A percentile compares a stretch with the other conserved stretches of the same genome.
These are phyloP conservation scores for Oenanthe javanica DNA, from an alignment of 140 eudicot species.

Conservation along the genomic window DNA sequence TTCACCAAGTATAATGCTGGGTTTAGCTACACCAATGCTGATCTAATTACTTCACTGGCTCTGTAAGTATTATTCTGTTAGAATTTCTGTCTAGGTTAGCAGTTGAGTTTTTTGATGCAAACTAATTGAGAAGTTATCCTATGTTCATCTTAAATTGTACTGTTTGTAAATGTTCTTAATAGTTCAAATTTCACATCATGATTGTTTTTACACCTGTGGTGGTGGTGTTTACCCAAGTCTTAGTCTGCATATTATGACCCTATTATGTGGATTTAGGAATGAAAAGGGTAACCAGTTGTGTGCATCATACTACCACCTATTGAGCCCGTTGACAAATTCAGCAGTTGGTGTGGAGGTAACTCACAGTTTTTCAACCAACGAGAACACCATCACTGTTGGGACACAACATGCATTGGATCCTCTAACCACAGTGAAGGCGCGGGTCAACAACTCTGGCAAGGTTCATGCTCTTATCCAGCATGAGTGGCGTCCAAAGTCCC, in stretches of 20 bases:
- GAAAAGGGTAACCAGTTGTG: conserved; percentile 45
- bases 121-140: neutral
- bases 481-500: conserved; percentile 52
- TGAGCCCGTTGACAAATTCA: conserved; percentile 48
- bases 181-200: neutral
- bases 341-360: conserved; percentile 45
- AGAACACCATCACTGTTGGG: conserved; percentile 43
- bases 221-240: neutral
- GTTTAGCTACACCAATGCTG: conserved; percentile 39
- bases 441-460: conserved; percentile 44
- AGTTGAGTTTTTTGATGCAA: neutral
- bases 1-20: conserved; percentile 53
- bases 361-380: conserved; percentile 47
- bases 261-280: conserved; percentile 26
- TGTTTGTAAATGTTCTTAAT: neutral
- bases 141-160: neutral
- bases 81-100: neutral
- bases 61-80: conserved; percentile 25
- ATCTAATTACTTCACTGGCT: conserved; percentile 46
- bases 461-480: conserved; percentile 51
- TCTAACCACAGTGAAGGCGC: conserved; percentile 50
- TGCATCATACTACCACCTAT: conserved; percentile 53
- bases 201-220: neutral
- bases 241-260: neutral
- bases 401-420: conserved; percentile 58